Percentiles rank a stretch among this genome's conserved stretches.
phyloP scores from a whole-genome alignment of 176 grass and related monocot species.

The Tillandsia fasciculata region DNA sequence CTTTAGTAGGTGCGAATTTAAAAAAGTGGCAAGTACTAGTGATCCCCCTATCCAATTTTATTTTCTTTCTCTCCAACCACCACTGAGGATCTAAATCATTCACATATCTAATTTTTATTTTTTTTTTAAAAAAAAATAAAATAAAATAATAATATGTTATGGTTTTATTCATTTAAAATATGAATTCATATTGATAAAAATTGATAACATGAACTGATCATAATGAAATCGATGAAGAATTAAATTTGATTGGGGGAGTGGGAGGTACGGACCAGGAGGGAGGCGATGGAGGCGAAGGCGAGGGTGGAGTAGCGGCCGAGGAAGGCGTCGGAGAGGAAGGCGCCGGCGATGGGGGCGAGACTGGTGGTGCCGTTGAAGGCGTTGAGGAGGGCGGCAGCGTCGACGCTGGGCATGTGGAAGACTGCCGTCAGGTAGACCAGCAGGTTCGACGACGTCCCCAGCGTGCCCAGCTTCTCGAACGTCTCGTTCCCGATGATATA shows the following conservation, averaged over 20 bases:
- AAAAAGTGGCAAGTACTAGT: too few relatives aligned
- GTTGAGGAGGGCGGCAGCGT: slow-evolving; percentile 70
- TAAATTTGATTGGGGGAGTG: not conserved
- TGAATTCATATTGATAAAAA: too few relatives aligned
- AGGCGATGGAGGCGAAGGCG: slow-evolving; percentile 62
- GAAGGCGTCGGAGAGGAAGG: slow-evolving; percentile 89
- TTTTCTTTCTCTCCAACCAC: too few relatives aligned
- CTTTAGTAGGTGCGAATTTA: too few relatives aligned
- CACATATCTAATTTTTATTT: too few relatives aligned
- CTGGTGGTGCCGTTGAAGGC: slow-evolving; percentile 73
- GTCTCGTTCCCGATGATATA: slow-evolving; percentile 96
- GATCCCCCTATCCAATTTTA: too few relatives aligned
- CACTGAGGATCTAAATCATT: too few relatives aligned
- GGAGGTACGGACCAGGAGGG: slow-evolving; percentile 38
- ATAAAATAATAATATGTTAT: too few relatives aligned
- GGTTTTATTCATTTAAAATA: too few relatives aligned
- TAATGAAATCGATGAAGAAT: too few relatives aligned
- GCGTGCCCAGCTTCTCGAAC: slow-evolving; percentile 87
- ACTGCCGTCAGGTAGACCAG: slow-evolving; percentile 85
- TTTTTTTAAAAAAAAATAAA: too few relatives aligned
- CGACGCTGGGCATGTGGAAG: slow-evolving; percentile 85
- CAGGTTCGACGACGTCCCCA: slow-evolving; percentile 83
- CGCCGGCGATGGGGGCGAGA: slow-evolving; percentile 76
- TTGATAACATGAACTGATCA: too few relatives aligned
- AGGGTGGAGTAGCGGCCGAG: slow-evolving; percentile 76